A percentile compares a stretch with the other conserved stretches of the same genome.
Conservation (phyloP, 306 rosid genomes). For the Ormosia emarginata region DNA sequence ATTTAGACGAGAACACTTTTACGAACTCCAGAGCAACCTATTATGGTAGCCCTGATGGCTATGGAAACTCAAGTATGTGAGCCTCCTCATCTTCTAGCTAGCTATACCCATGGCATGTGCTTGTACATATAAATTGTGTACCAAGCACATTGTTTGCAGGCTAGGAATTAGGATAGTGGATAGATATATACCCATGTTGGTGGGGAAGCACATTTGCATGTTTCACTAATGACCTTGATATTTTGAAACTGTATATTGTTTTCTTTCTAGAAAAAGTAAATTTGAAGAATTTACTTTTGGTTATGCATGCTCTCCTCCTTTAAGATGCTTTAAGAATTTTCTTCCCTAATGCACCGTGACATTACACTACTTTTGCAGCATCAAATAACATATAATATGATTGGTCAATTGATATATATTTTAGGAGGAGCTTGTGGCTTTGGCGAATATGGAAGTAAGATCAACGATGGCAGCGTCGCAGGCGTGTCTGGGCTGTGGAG, state of each 20-base stretch:
- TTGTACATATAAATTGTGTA: background rate
- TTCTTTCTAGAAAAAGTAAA: background rate
- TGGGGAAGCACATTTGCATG: background rate
- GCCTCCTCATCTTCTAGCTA: background rate
- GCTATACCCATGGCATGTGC: background rate
- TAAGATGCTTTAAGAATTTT: background rate
- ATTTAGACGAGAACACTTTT: conserved; percentile 38
- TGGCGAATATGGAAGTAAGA: conserved; percentile 67
- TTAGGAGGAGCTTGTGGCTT: conserved; percentile 91
- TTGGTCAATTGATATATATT: background rate
- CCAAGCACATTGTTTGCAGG: background rate
- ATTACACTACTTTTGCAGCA: background rate
- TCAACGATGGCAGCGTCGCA: conserved; percentile 68
- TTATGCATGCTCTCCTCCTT: background rate
- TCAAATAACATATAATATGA: background rate
- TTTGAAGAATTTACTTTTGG: background rate
- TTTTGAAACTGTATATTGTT: background rate
- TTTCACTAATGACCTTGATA: background rate
- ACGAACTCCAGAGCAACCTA: conserved; percentile 67
- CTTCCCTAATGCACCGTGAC: background rate
- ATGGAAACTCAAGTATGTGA: conserved; percentile 58
- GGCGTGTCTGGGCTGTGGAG: conserved; percentile 62
- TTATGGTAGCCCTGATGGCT: conserved; percentile 77
- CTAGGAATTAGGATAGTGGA: background rate
- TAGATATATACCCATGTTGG: background rate